Conservation (phyloP, 352 stramenopile genomes). For the Phytopythium delawarense region DNA sequence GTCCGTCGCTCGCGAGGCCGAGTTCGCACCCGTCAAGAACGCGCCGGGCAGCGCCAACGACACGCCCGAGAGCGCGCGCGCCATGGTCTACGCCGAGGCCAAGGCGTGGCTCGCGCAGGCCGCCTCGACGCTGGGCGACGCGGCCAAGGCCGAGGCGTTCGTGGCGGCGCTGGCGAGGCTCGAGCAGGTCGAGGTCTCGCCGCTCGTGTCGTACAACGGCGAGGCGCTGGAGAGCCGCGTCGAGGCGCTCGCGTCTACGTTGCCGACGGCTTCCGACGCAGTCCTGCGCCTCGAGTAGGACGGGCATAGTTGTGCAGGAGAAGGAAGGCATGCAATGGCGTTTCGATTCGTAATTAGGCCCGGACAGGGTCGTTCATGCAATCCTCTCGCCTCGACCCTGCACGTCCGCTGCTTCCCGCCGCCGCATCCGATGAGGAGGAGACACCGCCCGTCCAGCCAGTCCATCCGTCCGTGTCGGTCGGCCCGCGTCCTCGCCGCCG, state of each 20-base stretch:
- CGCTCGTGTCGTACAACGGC: conserved; percentile 83
- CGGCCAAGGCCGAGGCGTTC: conserved; percentile 31
- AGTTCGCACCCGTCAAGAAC: conserved; percentile 94
- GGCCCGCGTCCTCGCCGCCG: not conserved
- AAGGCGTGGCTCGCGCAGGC: conserved; percentile 50
- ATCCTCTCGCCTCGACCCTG: not conserved
- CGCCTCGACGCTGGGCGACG: not conserved
- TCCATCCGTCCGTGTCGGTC: not conserved
- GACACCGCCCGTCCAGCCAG: not conserved
- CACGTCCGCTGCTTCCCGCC: not conserved
- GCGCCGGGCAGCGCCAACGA: conserved; percentile 63
- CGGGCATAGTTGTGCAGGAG: not conserved
- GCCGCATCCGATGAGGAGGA: not conserved
- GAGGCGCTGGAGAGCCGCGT: conserved; percentile 60
- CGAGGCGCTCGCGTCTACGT: conserved; percentile 19
- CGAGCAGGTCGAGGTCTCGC: conserved; percentile 71
- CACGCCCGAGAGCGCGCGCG: conserved; percentile 83
- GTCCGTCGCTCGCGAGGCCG: conserved; percentile 88
- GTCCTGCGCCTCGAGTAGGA: conserved; percentile 1
- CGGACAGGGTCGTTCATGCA: not conserved
- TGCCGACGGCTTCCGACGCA: conserved; percentile 26
- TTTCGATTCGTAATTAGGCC: not conserved
- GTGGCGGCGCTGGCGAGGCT: conserved; percentile 32
- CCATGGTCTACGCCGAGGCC: conserved; percentile 62
- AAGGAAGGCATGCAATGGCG: conserved; percentile 11